Evolutionary conservation across 208 protist genomes (phyloP).

Genomic region (Acanthamoeba polyphaga): DNA sequence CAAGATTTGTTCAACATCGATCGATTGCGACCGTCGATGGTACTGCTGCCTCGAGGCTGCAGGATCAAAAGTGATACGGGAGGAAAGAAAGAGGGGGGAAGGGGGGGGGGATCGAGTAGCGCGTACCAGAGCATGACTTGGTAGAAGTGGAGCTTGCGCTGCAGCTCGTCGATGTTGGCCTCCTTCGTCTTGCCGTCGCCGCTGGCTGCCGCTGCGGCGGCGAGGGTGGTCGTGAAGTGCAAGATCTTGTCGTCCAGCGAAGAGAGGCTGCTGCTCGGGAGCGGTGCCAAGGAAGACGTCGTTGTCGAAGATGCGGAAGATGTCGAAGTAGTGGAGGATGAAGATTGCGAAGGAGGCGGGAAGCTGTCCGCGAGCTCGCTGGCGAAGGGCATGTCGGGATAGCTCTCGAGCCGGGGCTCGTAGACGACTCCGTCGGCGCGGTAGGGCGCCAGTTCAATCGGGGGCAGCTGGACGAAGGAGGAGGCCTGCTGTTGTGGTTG

Average conservation of each 20-base stretch:
- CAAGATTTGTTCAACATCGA: too few species aligned
- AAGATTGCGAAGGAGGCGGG: too few species aligned
- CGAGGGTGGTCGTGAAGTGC: neutral
- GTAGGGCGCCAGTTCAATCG: neutral
- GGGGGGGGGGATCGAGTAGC: neutral
- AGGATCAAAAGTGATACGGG: neutral
- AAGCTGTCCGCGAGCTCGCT: too few species aligned
- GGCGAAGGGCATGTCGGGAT: neutral
- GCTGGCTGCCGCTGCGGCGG: neutral
- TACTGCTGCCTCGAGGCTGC: too few species aligned
- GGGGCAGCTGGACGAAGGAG: neutral
- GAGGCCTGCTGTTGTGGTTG: neutral
- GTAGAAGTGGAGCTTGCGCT: constrained; percentile 30
- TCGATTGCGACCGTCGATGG: too few species aligned
- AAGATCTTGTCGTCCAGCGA: neutral
- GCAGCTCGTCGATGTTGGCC: constrained; percentile 11
- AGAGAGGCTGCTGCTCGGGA: neutral
- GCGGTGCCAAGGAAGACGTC: neutral
- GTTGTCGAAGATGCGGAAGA: neutral
- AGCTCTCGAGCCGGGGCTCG: neutral
- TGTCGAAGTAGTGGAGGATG: neutral
- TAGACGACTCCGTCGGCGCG: neutral
- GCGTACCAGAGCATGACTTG: constrained; percentile 45
- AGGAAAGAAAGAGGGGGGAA: neutral
- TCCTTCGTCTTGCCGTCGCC: constrained; percentile 18